Evolutionary conservation across 1,284 basidiomycete species (phyloP), one percentile per base, ranked within the genome.

Genomic region (Apiotrichum porosum): DNA sequence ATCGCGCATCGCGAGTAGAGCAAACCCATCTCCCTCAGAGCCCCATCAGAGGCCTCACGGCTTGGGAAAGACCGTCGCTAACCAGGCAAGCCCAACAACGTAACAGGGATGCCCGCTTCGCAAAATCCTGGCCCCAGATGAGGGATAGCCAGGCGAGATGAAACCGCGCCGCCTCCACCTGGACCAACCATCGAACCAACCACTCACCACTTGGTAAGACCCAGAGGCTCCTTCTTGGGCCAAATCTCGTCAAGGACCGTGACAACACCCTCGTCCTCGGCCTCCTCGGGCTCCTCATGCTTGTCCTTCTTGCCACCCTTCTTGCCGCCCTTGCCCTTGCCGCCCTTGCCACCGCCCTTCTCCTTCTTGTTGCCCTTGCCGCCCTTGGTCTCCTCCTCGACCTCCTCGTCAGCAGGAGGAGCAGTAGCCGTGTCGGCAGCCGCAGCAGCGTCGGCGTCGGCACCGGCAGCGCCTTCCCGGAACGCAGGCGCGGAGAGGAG

Each of bases 191-290:
- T n/a, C n/a, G n/a, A 28, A 28, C 26, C 26, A 28, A 28, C 26
- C 19, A 81, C 87, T 67, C 64, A 95, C 93, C 92, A 97, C 79
- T 97, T 98, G 53, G 93, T 88, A 61, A 88, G 83, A 9, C 88
- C 85, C 38, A 97, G 78, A 1, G 84, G 79, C 75, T 97, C 93
- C 79, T 98, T 98, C 84, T 98, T 99, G 13, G 93, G 91, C 95
- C 95, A 97, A 49, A 98, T 82, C 61, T 82, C 80, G 68, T 99
- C 95, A 19, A 99, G 76, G 17, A 81, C 65, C 1, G 63, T 69
- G 60, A 83, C 81, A 23, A 66, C 69, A 10, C 56, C 80, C 9
- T 58, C 64, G 19, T 60, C 69, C 15, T 51, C 56, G 8, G 61
- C 52, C 1, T 57, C 52, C 42, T 61, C 52, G 14, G 56, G 47